phyloP scores from a whole-genome alignment of 2,329 filamentous ascomycete genomes.

The Diaporthe velutina region DNA sequence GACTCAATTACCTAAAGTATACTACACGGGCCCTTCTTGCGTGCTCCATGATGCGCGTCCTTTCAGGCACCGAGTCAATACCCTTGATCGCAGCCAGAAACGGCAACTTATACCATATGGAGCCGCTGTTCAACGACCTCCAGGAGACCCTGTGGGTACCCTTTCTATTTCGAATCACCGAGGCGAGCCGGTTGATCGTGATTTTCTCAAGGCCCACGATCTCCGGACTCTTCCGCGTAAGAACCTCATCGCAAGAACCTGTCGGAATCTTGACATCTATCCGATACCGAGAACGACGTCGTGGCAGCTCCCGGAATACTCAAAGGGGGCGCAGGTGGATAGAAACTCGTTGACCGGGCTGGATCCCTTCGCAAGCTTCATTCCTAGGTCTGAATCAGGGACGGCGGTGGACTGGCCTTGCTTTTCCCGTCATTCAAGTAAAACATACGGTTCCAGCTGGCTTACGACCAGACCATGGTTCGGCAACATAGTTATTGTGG shows the following conservation, averaged over 20 bases:
- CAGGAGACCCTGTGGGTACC: not conserved
- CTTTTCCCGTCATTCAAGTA: not conserved
- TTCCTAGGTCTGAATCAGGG: not conserved
- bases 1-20: slow-evolving; percentile 17
- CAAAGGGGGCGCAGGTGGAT: not conserved
- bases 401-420: not conserved
- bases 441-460: not conserved
- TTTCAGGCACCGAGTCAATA: not conserved
- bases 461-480: not conserved
- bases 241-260: not conserved
- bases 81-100: not conserved
- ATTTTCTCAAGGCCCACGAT: not conserved
- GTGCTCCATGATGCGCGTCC: slow-evolving; percentile 4
- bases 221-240: not conserved
- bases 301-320: not conserved
- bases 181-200: not conserved
- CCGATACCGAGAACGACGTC: not conserved
- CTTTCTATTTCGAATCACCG: not conserved
- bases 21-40: not conserved
- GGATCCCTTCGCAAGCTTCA: not conserved
- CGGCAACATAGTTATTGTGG: not conserved
- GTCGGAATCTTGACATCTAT: not conserved
- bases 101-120: not conserved
- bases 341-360: not conserved
- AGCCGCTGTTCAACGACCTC: not conserved